phyloP scores from a whole-genome alignment of 2,329 filamentous ascomycete genomes.

The Ophiocordyceps sinensis region DNA sequence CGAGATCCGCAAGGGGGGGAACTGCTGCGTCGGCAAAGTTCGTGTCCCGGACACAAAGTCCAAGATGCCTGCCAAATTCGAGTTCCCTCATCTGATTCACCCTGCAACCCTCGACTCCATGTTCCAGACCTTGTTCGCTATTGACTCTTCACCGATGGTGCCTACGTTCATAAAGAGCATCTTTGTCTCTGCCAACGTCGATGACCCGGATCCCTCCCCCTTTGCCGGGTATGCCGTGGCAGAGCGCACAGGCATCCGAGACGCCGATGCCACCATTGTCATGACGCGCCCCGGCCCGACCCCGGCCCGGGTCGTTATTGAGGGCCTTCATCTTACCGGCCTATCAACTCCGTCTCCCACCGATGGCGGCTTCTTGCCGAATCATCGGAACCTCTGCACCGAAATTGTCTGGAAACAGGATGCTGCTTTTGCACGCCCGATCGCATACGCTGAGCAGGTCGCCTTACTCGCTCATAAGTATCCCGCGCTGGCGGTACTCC shows the following conservation, averaged over 20 bases:
- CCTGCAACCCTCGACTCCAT: constrained; percentile 42
- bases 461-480: constrained; percentile 23
- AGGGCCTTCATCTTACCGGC: constrained; percentile 27
- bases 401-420: constrained; percentile 33
- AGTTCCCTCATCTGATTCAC: constrained; percentile 41
- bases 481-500: constrained; percentile 23
- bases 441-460: constrained; percentile 13
- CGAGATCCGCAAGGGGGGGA: constrained; percentile 15
- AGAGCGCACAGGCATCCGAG: constrained; percentile 17
- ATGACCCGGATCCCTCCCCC: constrained; percentile 13
- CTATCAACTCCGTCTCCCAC: constrained; percentile 14
- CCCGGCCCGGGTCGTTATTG: constrained; percentile 24
- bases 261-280: constrained; percentile 26
- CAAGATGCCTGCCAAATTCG: constrained; percentile 37
- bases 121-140: constrained; percentile 35
- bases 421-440: constrained; percentile 9
- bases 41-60: constrained; percentile 32
- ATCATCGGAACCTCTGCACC: constrained; percentile 33
- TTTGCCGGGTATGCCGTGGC: constrained; percentile 29
- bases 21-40: constrained; percentile 22
- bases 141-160: constrained; percentile 32
- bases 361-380: constrained; percentile 26
- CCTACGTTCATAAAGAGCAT: constrained; percentile 30
- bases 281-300: constrained; percentile 23
- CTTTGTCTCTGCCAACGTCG: constrained; percentile 27